Base-by-base conservation (phyloP, 768 basidiomycete genomes). In the Hygrocybe coccinea region DNA sequence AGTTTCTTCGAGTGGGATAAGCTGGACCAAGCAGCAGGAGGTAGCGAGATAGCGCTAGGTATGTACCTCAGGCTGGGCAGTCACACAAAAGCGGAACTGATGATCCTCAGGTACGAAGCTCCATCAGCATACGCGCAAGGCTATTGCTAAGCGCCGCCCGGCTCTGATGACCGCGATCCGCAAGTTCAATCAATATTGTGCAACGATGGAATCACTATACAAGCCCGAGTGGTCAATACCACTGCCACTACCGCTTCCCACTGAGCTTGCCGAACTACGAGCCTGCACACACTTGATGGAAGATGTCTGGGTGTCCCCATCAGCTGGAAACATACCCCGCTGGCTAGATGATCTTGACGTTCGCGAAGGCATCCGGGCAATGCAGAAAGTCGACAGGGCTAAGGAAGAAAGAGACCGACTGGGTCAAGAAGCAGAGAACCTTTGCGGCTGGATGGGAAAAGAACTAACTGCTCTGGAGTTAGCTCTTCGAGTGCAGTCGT, bases 231-330 rank as follows among this genome's bases (percentile, higher is more conserved):
- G 66, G 54, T 24, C 49, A 0, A 67, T 77, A 15, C 73, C 69
- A 0, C 44, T 75, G 9, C 76, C 72, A 0, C 12, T 48, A 1
- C 65, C 64, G 0, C 67, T 77, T 0, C 69, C 71, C 0, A 71
- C 64, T 0, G 61, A 71, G 24, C 56, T 77, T 0, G 51, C 55
- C 2, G 49, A 38, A 14, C 38, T 21, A 14, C 25, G 71, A 59
- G 75, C 3, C 52, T 52, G 0, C 60, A 62, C 1, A 58, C 63
- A 3, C 59, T 66, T 5, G 33, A 33, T 75, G 66, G 65, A 75
- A 37, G 74, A 75, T 50, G 64, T 75, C 0, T 75, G 71, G 71
- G 69, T 73, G 3, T 58, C 55, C 0, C 64, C 62, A 0, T 48
- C 61, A 1, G 29, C 29, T 0, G 55, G 29, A 2, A 39, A 58